phyloP scores from a whole-genome alignment of 371 early-diverging fungal genomes.

The Apophysomyces ossiformis region DNA sequence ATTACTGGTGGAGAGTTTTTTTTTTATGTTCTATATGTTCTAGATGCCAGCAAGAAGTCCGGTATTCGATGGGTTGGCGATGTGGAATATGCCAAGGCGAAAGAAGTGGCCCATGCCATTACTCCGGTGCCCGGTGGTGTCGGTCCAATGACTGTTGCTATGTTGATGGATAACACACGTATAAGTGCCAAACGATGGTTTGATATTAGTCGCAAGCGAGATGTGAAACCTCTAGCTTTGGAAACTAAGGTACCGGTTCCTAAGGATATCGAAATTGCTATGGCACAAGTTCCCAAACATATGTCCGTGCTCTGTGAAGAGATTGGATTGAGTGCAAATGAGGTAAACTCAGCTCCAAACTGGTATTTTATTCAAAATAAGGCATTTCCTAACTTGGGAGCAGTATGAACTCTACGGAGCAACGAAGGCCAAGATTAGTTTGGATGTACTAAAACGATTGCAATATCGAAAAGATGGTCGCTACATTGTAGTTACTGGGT shows the following conservation, averaged over 20 bases:
- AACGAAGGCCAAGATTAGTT: conserved; percentile 88
- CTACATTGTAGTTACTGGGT: conserved; percentile 96
- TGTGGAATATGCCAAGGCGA: conserved; percentile 79
- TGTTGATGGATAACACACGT: conserved; percentile 88
- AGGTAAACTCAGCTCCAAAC: conserved; percentile 42
- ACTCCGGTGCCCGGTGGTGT: conserved; percentile 98
- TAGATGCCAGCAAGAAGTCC: conserved; percentile 82
- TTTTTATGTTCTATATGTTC: not conserved
- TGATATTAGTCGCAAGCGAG: conserved; percentile 47
- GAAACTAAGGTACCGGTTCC: conserved; percentile 80
- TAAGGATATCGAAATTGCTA: conserved; percentile 93
- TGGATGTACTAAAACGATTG: conserved; percentile 84
- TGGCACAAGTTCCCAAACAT: conserved; percentile 83
- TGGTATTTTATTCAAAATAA: not conserved
- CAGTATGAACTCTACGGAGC: conserved; percentile 89
- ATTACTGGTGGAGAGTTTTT: not conserved
- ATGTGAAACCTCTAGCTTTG: conserved; percentile 68
- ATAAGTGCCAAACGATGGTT: conserved; percentile 66
- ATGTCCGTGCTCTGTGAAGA: conserved; percentile 83
- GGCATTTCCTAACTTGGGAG: too few relatives aligned
- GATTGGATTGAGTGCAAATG: conserved; percentile 73
- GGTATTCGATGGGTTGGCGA: conserved; percentile 93
- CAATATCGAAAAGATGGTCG: conserved; percentile 80
- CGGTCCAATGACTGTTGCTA: conserved; percentile 97
- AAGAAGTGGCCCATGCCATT: conserved; percentile 75